Evolutionary conservation across 2,329 filamentous ascomycete genomes (phyloP), one percentile per base, ranked within the genome.

Genomic region (Pseudocercospora eumusae): DNA sequence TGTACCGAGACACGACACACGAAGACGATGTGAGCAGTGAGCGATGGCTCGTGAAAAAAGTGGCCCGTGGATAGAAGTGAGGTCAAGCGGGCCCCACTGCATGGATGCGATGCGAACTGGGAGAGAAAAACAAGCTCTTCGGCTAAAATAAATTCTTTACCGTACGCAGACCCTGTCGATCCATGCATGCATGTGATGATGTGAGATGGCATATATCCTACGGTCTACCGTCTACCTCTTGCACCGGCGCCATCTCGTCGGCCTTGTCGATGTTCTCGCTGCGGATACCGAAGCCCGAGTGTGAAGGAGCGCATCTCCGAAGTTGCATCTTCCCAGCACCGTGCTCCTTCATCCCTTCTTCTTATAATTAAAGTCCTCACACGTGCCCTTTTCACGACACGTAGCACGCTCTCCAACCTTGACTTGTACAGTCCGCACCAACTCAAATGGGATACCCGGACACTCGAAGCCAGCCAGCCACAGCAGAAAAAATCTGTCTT

Each of bases 1-100:
- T 56, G 31, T 56, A 44, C 53, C 53, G 53, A 44, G 31, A 56
- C 47, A 28, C 53, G 53, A 44, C 20, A 56, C 47, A 28, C 47
- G 25, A 25, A 15, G 15, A 25, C 21, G 21, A 28, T 52, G 21
- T 31, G 28, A 40, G 53, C 53, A 11, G 21, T 31, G 28, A 40
- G 53, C 53, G 20, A 52, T 25, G 23, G 20, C 23, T 52, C 23
- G 15, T 28, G 23, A 44, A 27, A 18, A 15, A 36, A 18, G 53
- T 25, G 31, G 31, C 21, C 13, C 45, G 18, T 20, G 13, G 50
- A 54, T 20, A 23, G 50, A 54, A 33, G 50, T 36, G 50, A 54
- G 27, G 45, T 50, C 45, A 23, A 20, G n/a, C 45, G 20, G 45
- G 23, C 45, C 45, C 45, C 45, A 50, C 45, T 40, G 15, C 36